phyloP scores from a whole-genome alignment of 2,329 filamentous ascomycete genomes.

The Fusarium equiseti region DNA sequence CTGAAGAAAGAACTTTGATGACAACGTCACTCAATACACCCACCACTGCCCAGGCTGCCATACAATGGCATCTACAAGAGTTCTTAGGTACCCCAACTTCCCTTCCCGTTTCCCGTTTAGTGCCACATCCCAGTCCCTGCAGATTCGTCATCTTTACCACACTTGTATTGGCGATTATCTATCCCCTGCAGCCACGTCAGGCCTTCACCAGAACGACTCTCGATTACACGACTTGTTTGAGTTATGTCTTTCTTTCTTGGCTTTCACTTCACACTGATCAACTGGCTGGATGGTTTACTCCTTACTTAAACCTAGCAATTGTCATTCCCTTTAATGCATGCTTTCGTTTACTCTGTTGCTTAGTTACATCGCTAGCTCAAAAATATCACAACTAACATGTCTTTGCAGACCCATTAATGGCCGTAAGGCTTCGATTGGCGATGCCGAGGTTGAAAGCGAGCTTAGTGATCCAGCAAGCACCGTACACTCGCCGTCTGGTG shows the following conservation, averaged over 20 bases:
- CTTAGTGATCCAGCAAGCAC: conserved; percentile 58
- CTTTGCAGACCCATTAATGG: conserved; percentile 48
- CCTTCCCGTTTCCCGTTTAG: conserved; percentile 12
- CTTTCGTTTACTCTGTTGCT: neutral
- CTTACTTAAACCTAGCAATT: neutral
- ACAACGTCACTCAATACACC: conserved; percentile 2
- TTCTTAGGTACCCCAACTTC: conserved; percentile 33
- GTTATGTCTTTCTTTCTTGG: neutral
- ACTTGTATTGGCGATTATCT: conserved; percentile 16
- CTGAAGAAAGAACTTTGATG: neutral
- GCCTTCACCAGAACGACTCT: conserved; percentile 7
- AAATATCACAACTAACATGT: conserved; percentile 42
- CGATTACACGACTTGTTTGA: conserved; percentile 1
- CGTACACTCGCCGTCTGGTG: conserved; percentile 55
- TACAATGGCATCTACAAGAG: conserved; percentile 18
- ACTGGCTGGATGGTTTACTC: neutral
- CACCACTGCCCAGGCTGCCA: conserved; percentile 14
- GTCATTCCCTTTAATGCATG: neutral
- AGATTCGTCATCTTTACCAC: conserved; percentile 9
- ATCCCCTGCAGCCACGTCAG: conserved; percentile 18
- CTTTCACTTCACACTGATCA: neutral
- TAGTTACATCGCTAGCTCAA: neutral
- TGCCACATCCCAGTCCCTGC: conserved; percentile 22
- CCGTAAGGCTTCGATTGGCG: conserved; percentile 50
- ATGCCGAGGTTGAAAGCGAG: conserved; percentile 57